phyloP scores from a whole-genome alignment of 106 monocot species.

The Cymbidium sinense region DNA sequence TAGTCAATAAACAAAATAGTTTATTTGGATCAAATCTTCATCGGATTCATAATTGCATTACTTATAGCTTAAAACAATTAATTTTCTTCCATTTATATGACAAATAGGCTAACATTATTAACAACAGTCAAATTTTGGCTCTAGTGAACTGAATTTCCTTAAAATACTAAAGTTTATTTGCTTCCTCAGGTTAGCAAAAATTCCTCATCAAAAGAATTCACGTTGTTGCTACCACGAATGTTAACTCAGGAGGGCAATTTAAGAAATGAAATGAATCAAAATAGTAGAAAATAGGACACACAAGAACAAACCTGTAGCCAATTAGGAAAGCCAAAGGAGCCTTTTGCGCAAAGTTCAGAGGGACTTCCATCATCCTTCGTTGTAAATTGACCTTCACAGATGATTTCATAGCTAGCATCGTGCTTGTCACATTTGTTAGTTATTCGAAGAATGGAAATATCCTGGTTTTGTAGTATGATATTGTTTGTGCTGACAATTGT shows the following conservation, averaged over 20 bases:
- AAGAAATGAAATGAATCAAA: neutral
- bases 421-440: constrained; percentile 43
- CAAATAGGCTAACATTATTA: neutral
- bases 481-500: constrained; percentile 56
- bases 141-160: neutral
- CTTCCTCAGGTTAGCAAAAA: neutral
- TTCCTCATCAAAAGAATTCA: neutral
- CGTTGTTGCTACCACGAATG: too few species aligned
- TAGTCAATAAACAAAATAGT: too few species aligned
- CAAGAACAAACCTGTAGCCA: constrained; percentile 55
- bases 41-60: neutral
- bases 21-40: neutral
- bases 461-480: constrained; percentile 54
- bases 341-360: constrained; percentile 29
- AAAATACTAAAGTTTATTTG: neutral
- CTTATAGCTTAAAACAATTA: neutral
- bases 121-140: neutral
- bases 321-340: constrained; percentile 54
- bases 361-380: constrained; percentile 30
- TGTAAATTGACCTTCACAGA: constrained; percentile 47
- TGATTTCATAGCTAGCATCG: constrained; percentile 35
- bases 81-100: neutral
- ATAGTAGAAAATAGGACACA: neutral
- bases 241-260: neutral
- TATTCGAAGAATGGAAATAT: constrained; percentile 36